Evolutionary conservation across 2,329 filamentous ascomycete species (phyloP), one percentile per base, ranked within the genome.

Genomic region (Penicillium sp.): DNA sequence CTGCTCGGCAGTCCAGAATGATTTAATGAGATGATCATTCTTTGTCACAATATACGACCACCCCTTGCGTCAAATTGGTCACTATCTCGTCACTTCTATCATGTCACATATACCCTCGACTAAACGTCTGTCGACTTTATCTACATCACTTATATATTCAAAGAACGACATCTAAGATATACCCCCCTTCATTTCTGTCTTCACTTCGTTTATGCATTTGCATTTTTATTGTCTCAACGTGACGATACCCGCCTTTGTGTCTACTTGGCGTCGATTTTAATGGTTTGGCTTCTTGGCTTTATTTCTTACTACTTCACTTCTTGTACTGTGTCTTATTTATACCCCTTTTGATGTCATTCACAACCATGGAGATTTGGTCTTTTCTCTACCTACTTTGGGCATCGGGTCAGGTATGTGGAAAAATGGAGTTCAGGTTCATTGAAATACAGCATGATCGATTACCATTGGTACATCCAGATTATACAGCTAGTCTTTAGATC

Each of bases 1-100:
- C 53, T 47, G 27, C 53, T 33, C 58, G 55, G 22, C 58, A 63
- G 22, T 56, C 58, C 26, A 59, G 56, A 53, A 56, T 64, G 49
- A 52, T 63, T 39, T 57, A 57, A 55, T 49, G 58, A 60, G 37
- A 35, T 24, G 31, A 31, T 48, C 37, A 58, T 56, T 39, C 35
- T 27, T n/a, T 27, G 24, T 41, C 2, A 41, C n/a, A 41, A 22
- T 22, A 41, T 41, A 41, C 31, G 31, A 33, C 14, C 31, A 16
- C 31, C 39, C 39, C 39, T 41, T 41, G 39, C 39, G 19, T 41
- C 39, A 22, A 19, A 47, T 22, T 21, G 24, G 31, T 33, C 43
- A 24, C 14, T 22, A 26, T 21, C 35, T 39, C 35, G 9, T 19
- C 21, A 6, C n/a, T 33, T 39, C 19, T 3, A 5, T 1, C 19